Evolutionary conservation across 139 green algal genomes (phyloP), one percentile per base, ranked within the genome.

Genomic region (Penium margaritaceum): DNA sequence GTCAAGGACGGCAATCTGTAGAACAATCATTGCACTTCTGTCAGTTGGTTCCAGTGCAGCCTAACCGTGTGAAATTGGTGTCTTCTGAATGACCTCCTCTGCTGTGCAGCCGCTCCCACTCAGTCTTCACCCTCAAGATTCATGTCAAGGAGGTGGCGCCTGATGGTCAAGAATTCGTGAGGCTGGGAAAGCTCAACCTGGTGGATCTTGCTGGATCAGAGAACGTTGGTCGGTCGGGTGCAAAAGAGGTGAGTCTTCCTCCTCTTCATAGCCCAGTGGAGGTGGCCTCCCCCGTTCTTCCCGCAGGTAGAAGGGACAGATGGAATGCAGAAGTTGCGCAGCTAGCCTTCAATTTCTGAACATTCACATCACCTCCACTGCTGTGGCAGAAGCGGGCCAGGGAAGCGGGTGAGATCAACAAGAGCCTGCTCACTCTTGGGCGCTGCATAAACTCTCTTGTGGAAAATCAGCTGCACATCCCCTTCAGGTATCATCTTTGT

Each of bases 171-270:
- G 94, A 99, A 62, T 86, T 97, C 1, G 94, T 99, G 73, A 96
- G 96, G 67, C 88, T 91, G 44, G 93, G 94, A 68, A 98, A 98
- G 83, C 85, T 99, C 12, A 96, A 99, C 85, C 89, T 99, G 30
- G 95, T 99, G 58, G 95, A 99, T 74, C 85, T 99, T 35, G 95
- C 95, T 6, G 95, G 95, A 30, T 91, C 80, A 0, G 95, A 99
- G 75, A 97, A 96, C 83, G 92, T 98, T 66, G 90, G 80, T 27
- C 81, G 91, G 37, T 95, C 90, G 7, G 92, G 91, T 15, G 91
- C 93, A 5, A 88, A 89, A 64, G 93, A 96, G 6, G 75, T 82
- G 6, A 73, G 75, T 78, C 9, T 9, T 60, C n/a, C n/a, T n/a
- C n/a, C n/a, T n/a, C n/a, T n/a, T n/a, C n/a, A n/a, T n/a, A n/a